phyloP scores from a whole-genome alignment of 2,329 filamentous ascomycete species.

The Aspergillus tamarii region DNA sequence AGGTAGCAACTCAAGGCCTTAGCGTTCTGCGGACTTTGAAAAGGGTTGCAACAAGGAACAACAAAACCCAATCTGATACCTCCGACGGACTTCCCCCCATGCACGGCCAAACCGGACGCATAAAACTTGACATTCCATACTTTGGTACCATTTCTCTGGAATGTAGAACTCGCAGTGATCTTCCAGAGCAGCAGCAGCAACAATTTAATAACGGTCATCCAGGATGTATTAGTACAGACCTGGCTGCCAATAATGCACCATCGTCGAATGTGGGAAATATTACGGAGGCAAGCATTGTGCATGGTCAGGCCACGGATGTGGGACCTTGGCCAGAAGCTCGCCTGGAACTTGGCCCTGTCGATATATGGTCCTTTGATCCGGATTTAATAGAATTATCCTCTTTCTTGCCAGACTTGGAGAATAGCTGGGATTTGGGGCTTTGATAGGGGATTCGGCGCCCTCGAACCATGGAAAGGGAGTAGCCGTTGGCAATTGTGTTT shows the following conservation, averaged over 20 bases:
- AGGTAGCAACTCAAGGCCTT: not conserved
- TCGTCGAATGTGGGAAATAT: not conserved
- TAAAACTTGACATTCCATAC: not conserved
- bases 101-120: not conserved
- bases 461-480: not conserved
- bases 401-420: not conserved
- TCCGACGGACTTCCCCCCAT: not conserved
- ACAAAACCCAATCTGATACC: not conserved
- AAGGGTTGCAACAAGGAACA: not conserved
- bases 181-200: no score
- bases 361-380: not conserved
- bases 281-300: not conserved
- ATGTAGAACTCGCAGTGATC: not conserved
- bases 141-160: not conserved
- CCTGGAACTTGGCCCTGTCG: not conserved
- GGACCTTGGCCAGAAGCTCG: no score
- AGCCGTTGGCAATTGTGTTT: no score
- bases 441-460: not conserved
- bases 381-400: not conserved
- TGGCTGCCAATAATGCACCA: not conserved
- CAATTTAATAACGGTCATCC: rapidly evolving
- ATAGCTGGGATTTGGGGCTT: not conserved
- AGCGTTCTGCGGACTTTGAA: not conserved
- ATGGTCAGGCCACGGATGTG: not conserved
- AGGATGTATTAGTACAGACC: not conserved